Conservation (phyloP, 352 stramenopile species). For the Pythium coloratum region DNA sequence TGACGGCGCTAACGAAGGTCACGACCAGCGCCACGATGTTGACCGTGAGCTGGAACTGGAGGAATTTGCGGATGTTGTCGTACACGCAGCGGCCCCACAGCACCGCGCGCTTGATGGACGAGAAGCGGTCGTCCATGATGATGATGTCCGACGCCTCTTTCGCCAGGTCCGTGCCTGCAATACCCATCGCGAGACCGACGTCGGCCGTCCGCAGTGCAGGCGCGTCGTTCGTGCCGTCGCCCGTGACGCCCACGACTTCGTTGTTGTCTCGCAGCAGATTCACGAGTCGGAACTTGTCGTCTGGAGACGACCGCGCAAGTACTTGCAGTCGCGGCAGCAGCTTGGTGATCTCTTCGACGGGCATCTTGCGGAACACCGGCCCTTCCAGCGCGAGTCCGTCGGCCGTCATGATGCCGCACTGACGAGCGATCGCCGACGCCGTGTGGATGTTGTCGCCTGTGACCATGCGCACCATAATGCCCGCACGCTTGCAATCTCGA, state of each 20-base stretch:
- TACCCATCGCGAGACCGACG: slow-evolving; percentile 80
- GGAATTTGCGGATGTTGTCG: slow-evolving; percentile 84
- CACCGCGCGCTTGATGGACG: slow-evolving; percentile 76
- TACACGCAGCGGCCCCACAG: slow-evolving; percentile 83
- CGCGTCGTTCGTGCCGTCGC: slow-evolving; percentile 82
- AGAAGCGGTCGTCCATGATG: slow-evolving; percentile 88
- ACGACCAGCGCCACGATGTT: slow-evolving; percentile 83
- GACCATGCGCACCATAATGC: slow-evolving; percentile 99
- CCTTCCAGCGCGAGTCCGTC: slow-evolving; percentile 91
- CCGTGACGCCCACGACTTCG: slow-evolving; percentile 79
- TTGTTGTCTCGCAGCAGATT: slow-evolving; percentile 72
- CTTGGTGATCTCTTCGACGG: slow-evolving; percentile 50
- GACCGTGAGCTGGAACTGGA: slow-evolving; percentile 84
- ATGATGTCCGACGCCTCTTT: slow-evolving; percentile 87
- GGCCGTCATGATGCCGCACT: slow-evolving; percentile 95
- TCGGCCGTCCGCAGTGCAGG: slow-evolving; percentile 70
- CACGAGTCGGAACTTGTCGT: slow-evolving; percentile 97
- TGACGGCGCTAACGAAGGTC: slow-evolving; percentile 81
- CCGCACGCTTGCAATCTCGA: slow-evolving; percentile 91
- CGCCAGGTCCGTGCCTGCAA: slow-evolving; percentile 75
- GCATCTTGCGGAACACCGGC: slow-evolving; percentile 90
- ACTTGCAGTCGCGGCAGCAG: slow-evolving; percentile 83
- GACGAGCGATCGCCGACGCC: slow-evolving; percentile 93
- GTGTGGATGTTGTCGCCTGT: slow-evolving; percentile 99
- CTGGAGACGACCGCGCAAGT: slow-evolving; percentile 92